phyloP scores from a whole-genome alignment of 176 grass and related monocot genomes.

The Eleusine indica region DNA sequence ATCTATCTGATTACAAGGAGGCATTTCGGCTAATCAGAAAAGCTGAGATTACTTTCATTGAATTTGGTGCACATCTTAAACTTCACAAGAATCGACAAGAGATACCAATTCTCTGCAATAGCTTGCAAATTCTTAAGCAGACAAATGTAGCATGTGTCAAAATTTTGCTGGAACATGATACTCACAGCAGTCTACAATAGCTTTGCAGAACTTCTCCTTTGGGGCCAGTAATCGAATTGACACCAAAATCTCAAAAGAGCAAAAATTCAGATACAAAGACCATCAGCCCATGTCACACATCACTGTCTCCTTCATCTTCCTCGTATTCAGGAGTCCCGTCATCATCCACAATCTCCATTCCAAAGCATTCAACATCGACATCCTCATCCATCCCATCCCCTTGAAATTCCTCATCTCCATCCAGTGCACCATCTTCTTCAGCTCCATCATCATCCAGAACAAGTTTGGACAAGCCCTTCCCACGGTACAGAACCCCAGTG shows the following conservation, averaged over 20 bases:
- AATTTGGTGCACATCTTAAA: background rate
- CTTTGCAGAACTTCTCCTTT: slow-evolving; percentile 19
- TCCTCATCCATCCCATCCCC: slow-evolving; percentile 49
- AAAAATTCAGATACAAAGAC: slow-evolving; percentile 25
- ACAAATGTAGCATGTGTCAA: slow-evolving; percentile 13
- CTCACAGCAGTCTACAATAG: slow-evolving; percentile 27
- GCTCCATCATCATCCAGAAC: slow-evolving; percentile 65
- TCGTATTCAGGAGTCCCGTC: slow-evolving; percentile 40
- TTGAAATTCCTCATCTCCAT: slow-evolving; percentile 41
- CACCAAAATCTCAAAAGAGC: slow-evolving; percentile 1
- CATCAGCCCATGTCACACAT: slow-evolving; percentile 37
- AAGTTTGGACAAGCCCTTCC: slow-evolving; percentile 71
- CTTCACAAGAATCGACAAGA: background rate
- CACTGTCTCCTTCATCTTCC: slow-evolving; percentile 44
- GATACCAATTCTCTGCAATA: slow-evolving; percentile 19
- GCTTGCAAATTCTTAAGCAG: slow-evolving; percentile 20
- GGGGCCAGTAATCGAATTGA: slow-evolving; percentile 8
- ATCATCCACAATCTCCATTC: slow-evolving; percentile 62
- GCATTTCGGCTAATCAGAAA: background rate
- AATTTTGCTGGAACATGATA: slow-evolving; percentile 22
- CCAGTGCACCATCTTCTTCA: slow-evolving; percentile 46
- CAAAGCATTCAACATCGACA: slow-evolving; percentile 69
- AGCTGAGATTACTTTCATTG: background rate
- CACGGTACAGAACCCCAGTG: slow-evolving; percentile 71
- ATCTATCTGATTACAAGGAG: background rate